Base-by-base conservation (phyloP, 768 basidiomycete genomes). In the Hygrocybe coccinea region DNA sequence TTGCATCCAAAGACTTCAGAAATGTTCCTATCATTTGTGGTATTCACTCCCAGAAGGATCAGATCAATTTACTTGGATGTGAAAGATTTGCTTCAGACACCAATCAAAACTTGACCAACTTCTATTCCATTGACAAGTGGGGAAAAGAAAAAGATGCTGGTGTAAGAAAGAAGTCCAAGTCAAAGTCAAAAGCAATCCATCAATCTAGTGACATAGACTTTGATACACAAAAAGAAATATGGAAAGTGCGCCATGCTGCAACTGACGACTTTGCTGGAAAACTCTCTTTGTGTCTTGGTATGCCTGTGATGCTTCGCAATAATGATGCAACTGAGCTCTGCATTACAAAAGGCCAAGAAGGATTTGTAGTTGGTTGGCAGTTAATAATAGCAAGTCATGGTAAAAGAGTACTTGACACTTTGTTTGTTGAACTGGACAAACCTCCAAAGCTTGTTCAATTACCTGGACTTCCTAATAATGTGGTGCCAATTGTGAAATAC, bases 221-320 rank as follows among this genome's bases (percentile, higher is more conserved):
- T n/a, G 24, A 50, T 3, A 15, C 64, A 9, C 64, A 64, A 53
- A 12, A 62, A 12, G 15, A 34, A 17, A n/a, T 69, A 2, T 70
- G 70, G 68, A 43, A 55, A 5, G 47, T 63, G 14, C 57, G 64
- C 9, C 64, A 57, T 37, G 59, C 66, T 44, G 54, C 59, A 9
- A 62, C 65, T 54, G 65, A 65, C 9, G 57, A 62, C 29, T 49
- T 67, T 19, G 62, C 70, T 11, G 68, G 66, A 19, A 63, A 65
- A 33, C 53, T 76, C 1, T 51, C 60, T 5, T 39, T 71, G 19
- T 71, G 69, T 55, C 21, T 65, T 15, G 70, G 69, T 1, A 57
- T 71, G 46, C 74, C 75, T n/a, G 58, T 73, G 0, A 67, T 71
- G 52, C 65, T 73, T 10, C 47, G 62, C 12, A 39, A 62, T 37